Conservation (phyloP, 2,329 filamentous ascomycete genomes). For the Alternaria gansuensis region DNA sequence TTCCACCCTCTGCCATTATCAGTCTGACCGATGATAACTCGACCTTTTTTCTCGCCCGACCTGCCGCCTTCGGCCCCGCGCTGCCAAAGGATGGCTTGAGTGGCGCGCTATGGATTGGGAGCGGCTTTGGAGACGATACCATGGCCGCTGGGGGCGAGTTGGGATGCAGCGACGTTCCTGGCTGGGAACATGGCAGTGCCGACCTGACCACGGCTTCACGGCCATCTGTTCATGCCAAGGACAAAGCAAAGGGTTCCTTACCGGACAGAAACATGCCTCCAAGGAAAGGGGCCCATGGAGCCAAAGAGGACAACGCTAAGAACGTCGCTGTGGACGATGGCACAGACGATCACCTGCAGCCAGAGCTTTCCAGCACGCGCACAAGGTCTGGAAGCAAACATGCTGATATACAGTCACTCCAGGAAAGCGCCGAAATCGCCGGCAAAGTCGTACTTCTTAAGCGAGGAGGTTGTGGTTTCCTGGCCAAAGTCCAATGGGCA, state of each 20-base stretch:
- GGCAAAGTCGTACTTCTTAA: constrained; percentile 93
- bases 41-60: constrained; percentile 92
- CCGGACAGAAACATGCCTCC: neutral
- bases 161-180: constrained; percentile 92
- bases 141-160: constrained; percentile 80
- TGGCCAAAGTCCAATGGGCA: constrained; percentile 97
- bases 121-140: constrained; percentile 82
- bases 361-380: constrained; percentile 35
- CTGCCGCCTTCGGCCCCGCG: constrained; percentile 88
- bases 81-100: constrained; percentile 80
- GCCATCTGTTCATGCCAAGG: constrained; percentile 6
- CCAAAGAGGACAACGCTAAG: constrained; percentile 1
- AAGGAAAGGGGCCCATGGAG: constrained; percentile 12
- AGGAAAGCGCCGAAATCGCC: constrained; percentile 89
- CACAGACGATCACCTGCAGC: constrained; percentile 82
- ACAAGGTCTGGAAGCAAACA: constrained; percentile 59
- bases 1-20: constrained; percentile 94
- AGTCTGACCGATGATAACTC: constrained; percentile 98
- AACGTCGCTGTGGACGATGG: constrained; percentile 67
- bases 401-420: constrained; percentile 89
- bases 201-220: constrained; percentile 17
- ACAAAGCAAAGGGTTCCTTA: neutral
- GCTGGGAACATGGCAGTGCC: constrained; percentile 71
- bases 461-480: constrained; percentile 91
- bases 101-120: constrained; percentile 92